Conservation (phyloP, 345 rosid species). For the Corchorus capsularis region DNA sequence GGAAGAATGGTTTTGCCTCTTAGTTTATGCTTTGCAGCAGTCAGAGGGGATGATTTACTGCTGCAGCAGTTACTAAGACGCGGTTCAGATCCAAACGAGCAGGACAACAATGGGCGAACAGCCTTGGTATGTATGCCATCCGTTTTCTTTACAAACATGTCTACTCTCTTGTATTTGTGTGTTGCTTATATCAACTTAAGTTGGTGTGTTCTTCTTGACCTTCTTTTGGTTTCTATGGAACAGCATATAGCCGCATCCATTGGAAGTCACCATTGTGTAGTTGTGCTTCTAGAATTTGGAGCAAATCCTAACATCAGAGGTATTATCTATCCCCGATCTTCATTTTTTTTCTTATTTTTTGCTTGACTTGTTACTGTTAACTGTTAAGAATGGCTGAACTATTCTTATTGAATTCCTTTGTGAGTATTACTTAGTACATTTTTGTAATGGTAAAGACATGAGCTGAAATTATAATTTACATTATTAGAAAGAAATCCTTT, state of each 20-base stretch:
- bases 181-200: not conserved
- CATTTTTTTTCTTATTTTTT: not conserved
- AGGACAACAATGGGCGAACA: slow-evolving; percentile 59
- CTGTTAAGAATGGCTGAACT: not conserved
- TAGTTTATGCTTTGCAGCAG: slow-evolving; percentile 75
- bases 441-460: not conserved
- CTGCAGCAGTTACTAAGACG: slow-evolving; percentile 70
- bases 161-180: not conserved
- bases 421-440: not conserved
- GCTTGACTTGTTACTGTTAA: not conserved
- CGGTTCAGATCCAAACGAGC: slow-evolving; percentile 70
- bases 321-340: slow-evolving; percentile 17
- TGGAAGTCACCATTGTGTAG: slow-evolving; percentile 64
- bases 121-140: slow-evolving; percentile 49
- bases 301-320: slow-evolving; percentile 81
- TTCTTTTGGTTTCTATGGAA: slow-evolving; percentile 17
- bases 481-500: too few relatives aligned
- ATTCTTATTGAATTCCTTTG: not conserved
- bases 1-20: slow-evolving; percentile 88
- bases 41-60: slow-evolving; percentile 76
- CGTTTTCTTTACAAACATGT: not conserved
- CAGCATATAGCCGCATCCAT: slow-evolving; percentile 88
- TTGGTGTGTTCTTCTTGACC: not conserved
- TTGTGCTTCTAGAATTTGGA: slow-evolving; percentile 68
- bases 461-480: not conserved